Percentiles rank a stretch among this genome's conserved stretches.
Evolutionary conservation across 345 rosid genomes (phyloP).

Genomic region (Syzygium grande): DNA sequence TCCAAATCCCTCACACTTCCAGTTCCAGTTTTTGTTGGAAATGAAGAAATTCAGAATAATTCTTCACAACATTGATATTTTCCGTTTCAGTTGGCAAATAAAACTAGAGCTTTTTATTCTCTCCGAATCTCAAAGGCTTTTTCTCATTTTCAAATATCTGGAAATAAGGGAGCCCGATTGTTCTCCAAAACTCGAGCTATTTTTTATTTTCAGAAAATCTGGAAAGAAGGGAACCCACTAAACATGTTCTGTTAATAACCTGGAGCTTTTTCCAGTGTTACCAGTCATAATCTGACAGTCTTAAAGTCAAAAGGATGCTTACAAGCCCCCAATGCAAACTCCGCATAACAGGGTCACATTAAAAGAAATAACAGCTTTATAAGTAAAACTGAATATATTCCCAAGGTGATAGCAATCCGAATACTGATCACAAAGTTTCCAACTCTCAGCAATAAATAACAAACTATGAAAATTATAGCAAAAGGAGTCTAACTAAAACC

Average conservation of each 20-base stretch:
- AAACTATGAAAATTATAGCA: not conserved
- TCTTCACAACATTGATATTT: not conserved
- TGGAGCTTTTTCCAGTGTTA: not conserved
- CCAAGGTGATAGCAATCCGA: not conserved
- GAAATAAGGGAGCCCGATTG: not conserved
- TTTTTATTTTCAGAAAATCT: not conserved
- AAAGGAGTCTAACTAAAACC: not conserved
- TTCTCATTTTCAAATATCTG: not conserved
- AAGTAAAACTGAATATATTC: not conserved
- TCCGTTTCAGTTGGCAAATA: not conserved
- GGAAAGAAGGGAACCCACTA: not conserved
- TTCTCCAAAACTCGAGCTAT: not conserved
- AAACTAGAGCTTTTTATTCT: not conserved
- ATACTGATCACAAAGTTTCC: not conserved
- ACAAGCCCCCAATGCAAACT: not conserved
- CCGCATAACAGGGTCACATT: not conserved
- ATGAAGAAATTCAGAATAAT: not conserved
- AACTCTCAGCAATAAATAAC: not conserved
- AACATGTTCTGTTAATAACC: not conserved
- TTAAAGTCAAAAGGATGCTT: not conserved
- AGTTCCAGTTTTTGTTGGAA: not conserved
- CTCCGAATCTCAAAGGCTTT: not conserved
- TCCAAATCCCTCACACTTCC: not conserved
- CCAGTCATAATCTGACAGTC: not conserved
- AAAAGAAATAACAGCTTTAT: not conserved